A percentile compares a stretch with the other conserved stretches of the same genome.
Evolutionary conservation across 768 basidiomycete genomes (phyloP).

Genomic region (Boletales sp.): DNA sequence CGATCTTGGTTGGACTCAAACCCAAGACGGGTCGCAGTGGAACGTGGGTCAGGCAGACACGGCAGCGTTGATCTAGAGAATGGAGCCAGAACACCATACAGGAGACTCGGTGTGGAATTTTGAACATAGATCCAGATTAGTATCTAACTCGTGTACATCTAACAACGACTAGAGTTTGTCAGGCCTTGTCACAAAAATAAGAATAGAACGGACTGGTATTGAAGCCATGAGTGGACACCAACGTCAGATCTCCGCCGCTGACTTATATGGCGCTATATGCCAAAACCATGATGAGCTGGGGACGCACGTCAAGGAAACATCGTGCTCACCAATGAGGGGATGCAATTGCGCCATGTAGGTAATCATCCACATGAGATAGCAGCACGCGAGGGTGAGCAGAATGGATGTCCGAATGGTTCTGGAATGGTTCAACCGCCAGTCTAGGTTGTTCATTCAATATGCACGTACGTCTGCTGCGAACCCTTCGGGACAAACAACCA

Average conservation of each 20-base stretch:
- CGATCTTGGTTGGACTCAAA: slow-evolving; percentile 14
- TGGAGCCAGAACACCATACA: neutral
- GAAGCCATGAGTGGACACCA: slow-evolving; percentile 3
- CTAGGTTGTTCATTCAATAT: neutral
- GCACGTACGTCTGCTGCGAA: slow-evolving; percentile 80
- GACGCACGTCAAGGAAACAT: neutral
- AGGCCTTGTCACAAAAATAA: neutral
- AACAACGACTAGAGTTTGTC: slow-evolving; percentile 9
- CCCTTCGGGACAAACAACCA: slow-evolving; percentile 82
- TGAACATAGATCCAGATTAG: slow-evolving; percentile 15
- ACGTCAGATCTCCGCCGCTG: slow-evolving; percentile 17
- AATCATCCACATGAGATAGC: slow-evolving; percentile 96
- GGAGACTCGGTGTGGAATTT: slow-evolving; percentile 1
- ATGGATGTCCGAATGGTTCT: slow-evolving; percentile 83
- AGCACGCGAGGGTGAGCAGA: slow-evolving; percentile 73
- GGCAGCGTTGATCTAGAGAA: neutral
- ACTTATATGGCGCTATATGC: slow-evolving; percentile 16
- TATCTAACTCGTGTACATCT: slow-evolving; percentile 24
- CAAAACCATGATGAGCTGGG: neutral
- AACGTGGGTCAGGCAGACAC: neutral
- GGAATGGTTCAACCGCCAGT: slow-evolving; percentile 6
- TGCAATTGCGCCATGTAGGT: slow-evolving; percentile 96
- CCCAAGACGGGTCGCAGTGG: slow-evolving; percentile 4
- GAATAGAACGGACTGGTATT: slow-evolving; percentile 21
- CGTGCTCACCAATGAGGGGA: slow-evolving; percentile 73